Evolutionary conservation across 805 yeast genomes (phyloP).

Genomic region (Pichia rugopelliculosa): DNA sequence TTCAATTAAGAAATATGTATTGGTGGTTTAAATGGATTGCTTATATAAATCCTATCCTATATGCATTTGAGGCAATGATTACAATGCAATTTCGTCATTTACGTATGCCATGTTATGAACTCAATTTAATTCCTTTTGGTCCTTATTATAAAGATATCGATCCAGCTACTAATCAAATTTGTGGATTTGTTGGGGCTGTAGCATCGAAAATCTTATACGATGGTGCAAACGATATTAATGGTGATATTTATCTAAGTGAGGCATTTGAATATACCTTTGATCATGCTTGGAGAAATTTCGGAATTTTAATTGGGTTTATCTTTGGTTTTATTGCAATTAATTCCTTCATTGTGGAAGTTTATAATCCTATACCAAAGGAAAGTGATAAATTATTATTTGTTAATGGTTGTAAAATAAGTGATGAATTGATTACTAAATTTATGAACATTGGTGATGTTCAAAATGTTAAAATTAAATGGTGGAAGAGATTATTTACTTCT

Average conservation of each 20-base stretch:
- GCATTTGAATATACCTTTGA: conserved; percentile 44
- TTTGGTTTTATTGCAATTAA: conserved; percentile 32
- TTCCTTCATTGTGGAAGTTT: conserved; percentile 25
- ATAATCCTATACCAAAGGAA: conserved; percentile 24
- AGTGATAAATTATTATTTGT: conserved; percentile 29
- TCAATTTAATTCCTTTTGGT: conserved; percentile 45
- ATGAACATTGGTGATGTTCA: conserved; percentile 7
- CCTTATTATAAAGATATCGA: conserved; percentile 41
- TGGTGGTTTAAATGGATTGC: conserved; percentile 59
- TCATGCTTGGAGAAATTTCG: conserved; percentile 79
- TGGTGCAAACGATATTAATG: conserved; percentile 35
- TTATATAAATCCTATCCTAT: conserved; percentile 41
- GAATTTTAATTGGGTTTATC: conserved; percentile 37
- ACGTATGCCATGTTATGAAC: conserved; percentile 39
- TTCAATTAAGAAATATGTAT: conserved; percentile 50
- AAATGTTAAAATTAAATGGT: not conserved
- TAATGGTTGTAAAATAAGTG: conserved; percentile 23
- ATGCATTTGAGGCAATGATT: conserved; percentile 48
- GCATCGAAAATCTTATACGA: conserved; percentile 17
- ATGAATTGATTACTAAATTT: conserved; percentile 19
- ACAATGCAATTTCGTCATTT: conserved; percentile 50
- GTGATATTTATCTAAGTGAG: conserved; percentile 39
- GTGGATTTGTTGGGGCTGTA: conserved; percentile 46
- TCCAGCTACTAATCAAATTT: conserved; percentile 33
- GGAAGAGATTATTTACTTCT: not conserved